Evolutionary conservation across 108 stramenopile species (phyloP).

Genomic region (Nitzschia inconspicua): DNA sequence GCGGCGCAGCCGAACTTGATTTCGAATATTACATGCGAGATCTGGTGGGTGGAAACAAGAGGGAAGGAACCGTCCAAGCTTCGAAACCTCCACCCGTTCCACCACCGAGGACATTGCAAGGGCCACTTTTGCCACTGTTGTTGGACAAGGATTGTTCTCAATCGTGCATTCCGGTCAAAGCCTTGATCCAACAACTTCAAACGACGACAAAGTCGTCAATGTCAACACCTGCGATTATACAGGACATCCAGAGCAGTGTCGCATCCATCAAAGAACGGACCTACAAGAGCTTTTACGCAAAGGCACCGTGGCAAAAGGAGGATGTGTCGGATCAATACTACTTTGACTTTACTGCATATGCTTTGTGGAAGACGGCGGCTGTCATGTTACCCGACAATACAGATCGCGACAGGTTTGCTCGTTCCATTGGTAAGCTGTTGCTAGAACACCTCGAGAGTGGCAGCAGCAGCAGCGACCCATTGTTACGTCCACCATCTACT

Average conservation of each 20-base stretch:
- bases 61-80: conserved; percentile 59
- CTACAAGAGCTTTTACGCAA: conserved; percentile 39
- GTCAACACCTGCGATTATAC: conserved; percentile 2
- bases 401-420: conserved; percentile 57
- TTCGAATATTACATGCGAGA: conserved; percentile 83
- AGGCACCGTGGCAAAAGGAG: conserved; percentile 56
- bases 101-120: conserved; percentile 45
- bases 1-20: conserved; percentile 84
- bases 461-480: not conserved
- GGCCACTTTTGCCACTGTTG: conserved; percentile 45
- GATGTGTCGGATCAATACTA: conserved; percentile 68
- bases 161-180: conserved; percentile 31
- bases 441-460: conserved; percentile 7
- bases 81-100: conserved; percentile 41
- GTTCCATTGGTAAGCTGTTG: conserved; percentile 43
- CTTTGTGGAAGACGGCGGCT: conserved; percentile 76
- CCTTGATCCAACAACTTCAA: conserved; percentile 25
- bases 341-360: conserved; percentile 78
- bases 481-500: not conserved
- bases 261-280: conserved; percentile 28
- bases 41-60: conserved; percentile 65
- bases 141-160: conserved; percentile 41
- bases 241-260: conserved; percentile 21
- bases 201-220: not conserved
- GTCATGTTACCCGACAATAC: conserved; percentile 48